Percentiles rank a stretch among this genome's conserved stretches.
These are phyloP conservation scores for Dictyostelium firmibasis DNA, from an alignment of 78 protist species.

Conservation along the genomic window DNA sequence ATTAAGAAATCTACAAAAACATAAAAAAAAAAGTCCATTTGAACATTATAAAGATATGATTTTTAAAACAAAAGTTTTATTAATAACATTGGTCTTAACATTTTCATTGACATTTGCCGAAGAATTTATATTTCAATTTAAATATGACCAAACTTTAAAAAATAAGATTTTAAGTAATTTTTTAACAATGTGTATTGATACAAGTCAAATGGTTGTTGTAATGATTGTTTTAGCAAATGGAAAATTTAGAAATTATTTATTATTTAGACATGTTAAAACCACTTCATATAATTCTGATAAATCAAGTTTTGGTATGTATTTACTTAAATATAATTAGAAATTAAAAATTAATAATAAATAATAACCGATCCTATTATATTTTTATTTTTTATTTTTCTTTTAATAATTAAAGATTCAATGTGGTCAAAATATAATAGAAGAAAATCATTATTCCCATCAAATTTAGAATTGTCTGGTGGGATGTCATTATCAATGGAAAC, in stretches of 20 bases:
- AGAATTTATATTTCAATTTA: neutral
- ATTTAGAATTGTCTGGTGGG: neutral
- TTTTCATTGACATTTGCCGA: neutral
- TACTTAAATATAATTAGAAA: neutral
- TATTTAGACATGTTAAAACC: neutral
- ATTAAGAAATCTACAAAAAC: neutral
- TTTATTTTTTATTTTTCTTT: neutral
- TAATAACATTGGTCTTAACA: neutral
- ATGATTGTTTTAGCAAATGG: neutral
- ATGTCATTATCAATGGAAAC: neutral
- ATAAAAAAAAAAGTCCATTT: neutral
- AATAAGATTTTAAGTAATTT: neutral
- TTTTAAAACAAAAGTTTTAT: neutral
- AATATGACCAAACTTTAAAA: neutral
- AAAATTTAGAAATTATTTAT: neutral
- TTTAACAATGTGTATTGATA: neutral
- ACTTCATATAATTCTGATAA: neutral
- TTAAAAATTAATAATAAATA: neutral
- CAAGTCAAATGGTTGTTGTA: neutral
- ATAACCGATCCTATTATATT: neutral
- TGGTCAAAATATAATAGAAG: neutral
- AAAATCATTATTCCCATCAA: neutral
- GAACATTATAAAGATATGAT: constrained; percentile 12
- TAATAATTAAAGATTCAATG: neutral
- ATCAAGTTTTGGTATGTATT: neutral